Evolutionary conservation across 495 filamentous ascomycete genomes (phyloP), one percentile per base, ranked within the genome.

Genomic region (Hyphodiscus hymeniophilus): DNA sequence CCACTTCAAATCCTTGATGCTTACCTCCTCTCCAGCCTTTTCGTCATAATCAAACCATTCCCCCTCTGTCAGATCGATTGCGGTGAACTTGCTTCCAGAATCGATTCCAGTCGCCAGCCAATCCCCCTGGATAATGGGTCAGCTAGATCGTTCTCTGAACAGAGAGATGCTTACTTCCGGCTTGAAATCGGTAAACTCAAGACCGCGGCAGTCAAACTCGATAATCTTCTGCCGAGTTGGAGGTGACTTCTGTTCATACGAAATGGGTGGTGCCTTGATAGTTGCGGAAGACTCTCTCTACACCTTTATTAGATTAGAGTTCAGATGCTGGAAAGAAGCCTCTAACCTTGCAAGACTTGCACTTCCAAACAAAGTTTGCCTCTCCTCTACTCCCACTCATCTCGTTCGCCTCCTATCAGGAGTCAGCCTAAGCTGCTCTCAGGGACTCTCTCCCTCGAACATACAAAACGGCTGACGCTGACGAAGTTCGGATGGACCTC

Each of bases 351-450:
- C 88, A 98, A 54, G 87, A 83, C 63, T 88, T 94, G 74, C 92
- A 98, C 61, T 80, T 86, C 91, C 91, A 97, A 38, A 98, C 92
- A 63, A 98, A 95, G 66, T 95, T 95, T 7, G 92, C 94, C 66
- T 97, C 90, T 38, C 92, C 92, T 39, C 86, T 78, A 65, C 88
- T 94, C 13, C 88, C 89, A 46, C 86, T 88, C 58, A 94, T 80
- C 45, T 95, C 91, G 57, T 89, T 82, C 42, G 64, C 72, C 59
- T 94, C 89, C 89, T 97, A 40, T 11, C 3, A 26, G 6, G 20
- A n/a, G 35, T 54, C 32, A 53, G 40, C 42, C 15, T 24, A 20
- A 11, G 20, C 2, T 20, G 0, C 18, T 30, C n/a, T 41, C 20
- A 42, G 4, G 16, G 33, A 39, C 7, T 11, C 31, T 26, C 11